phyloP scores from a whole-genome alignment of 2,329 filamentous ascomycete genomes.

The Tolypocladium ophioglossoides region DNA sequence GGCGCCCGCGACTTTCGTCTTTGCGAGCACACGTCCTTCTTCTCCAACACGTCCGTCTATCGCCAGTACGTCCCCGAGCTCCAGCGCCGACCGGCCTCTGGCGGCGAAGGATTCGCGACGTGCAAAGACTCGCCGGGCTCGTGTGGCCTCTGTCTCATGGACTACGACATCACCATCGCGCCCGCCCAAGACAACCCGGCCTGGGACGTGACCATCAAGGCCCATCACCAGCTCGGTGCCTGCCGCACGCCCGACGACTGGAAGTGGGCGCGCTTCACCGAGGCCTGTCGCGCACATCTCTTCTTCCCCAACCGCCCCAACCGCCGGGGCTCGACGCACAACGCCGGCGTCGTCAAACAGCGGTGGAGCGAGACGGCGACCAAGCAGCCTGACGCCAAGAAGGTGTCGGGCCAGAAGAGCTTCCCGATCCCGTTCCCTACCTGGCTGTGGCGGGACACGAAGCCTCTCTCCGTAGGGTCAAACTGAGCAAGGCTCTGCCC shows the following conservation, averaged over 20 bases:
- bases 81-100: constrained; percentile 1
- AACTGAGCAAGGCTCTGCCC: not conserved
- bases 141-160: constrained; percentile 12
- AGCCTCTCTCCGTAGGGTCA: not conserved
- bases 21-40: constrained; percentile 12
- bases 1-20: constrained; percentile 11
- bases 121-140: constrained; percentile 9
- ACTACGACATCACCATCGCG: constrained; percentile 12
- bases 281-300: constrained; percentile 8
- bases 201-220: constrained; percentile 7
- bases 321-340: constrained; percentile 8
- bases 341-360: constrained; percentile 7
- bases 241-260: constrained; percentile 12
- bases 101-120: constrained; percentile 4
- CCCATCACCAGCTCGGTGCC: constrained; percentile 11
- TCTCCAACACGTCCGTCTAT: constrained; percentile 7
- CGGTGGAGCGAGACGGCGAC: constrained; percentile 6
- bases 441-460: constrained; percentile 1
- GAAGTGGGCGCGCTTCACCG: constrained; percentile 16
- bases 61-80: constrained; percentile 11
- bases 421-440: not conserved
- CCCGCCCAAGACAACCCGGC: not conserved
- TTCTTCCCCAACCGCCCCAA: constrained; percentile 13
- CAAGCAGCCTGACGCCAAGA: not conserved
- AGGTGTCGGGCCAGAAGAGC: not conserved